Percentiles rank a stretch among this genome's conserved stretches.
These are phyloP conservation scores for Smittium mucronatum DNA, from an alignment of 371 early-diverging fungal species.

Conservation along the genomic window DNA sequence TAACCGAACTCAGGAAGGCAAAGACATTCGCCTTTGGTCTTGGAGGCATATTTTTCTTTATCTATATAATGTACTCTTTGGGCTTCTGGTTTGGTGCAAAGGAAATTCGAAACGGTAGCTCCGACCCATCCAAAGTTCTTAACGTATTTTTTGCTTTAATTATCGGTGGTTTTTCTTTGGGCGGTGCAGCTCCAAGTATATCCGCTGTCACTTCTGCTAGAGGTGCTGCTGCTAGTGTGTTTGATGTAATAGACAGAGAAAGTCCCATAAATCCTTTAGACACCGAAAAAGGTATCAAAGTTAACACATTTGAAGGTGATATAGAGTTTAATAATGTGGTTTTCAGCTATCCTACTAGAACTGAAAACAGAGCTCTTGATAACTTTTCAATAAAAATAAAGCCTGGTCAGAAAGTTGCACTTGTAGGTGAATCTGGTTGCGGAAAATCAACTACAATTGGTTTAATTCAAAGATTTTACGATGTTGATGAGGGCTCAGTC, in stretches of 20 bases:
- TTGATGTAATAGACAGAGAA: constrained; percentile 56
- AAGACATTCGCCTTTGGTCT: constrained; percentile 35
- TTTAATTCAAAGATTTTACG: constrained; percentile 81
- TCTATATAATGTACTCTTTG: constrained; percentile 38
- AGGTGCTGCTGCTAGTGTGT: constrained; percentile 61
- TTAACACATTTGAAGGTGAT: constrained; percentile 38
- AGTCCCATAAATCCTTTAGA: constrained; percentile 46
- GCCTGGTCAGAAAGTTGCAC: constrained; percentile 60
- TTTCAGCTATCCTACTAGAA: constrained; percentile 60
- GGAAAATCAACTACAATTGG: constrained; percentile 83
- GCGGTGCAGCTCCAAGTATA: constrained; percentile 41
- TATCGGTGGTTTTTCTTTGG: constrained; percentile 38
- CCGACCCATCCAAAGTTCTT: constrained; percentile 28
- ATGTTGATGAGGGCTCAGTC: constrained; percentile 60
- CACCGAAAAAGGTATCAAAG: constrained; percentile 38
- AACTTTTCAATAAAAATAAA: constrained; percentile 43
- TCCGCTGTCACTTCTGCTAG: constrained; percentile 62
- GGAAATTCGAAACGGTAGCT: constrained; percentile 35
- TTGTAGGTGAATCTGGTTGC: constrained; percentile 72
- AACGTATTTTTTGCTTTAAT: constrained; percentile 43
- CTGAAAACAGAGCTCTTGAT: constrained; percentile 49
- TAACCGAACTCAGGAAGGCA: constrained; percentile 27
- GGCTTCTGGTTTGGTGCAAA: constrained; percentile 50
- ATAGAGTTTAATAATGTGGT: constrained; percentile 33
- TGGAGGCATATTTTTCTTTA: constrained; percentile 29